Evolutionary conservation across 2,329 filamentous ascomycete species (phyloP).

Genomic region (Colletotrichum sp.): DNA sequence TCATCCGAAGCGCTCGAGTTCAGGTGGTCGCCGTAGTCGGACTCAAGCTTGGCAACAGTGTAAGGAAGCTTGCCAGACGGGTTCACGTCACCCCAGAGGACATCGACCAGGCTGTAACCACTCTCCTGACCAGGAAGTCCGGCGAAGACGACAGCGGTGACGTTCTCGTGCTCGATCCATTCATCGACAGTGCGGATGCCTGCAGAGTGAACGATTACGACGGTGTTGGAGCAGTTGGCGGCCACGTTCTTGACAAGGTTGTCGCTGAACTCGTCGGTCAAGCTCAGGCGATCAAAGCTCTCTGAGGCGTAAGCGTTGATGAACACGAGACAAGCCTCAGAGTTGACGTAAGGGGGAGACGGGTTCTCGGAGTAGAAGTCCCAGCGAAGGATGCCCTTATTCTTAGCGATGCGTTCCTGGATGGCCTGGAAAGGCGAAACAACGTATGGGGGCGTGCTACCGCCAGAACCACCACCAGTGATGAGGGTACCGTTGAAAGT

Average conservation of each 20-base stretch:
- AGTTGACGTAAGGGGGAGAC: conserved; percentile 43
- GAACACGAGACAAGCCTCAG: conserved; percentile 72
- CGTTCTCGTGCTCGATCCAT: conserved; percentile 67
- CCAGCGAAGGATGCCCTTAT: conserved; percentile 56
- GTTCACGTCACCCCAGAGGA: conserved; percentile 63
- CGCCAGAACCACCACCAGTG: conserved; percentile 34
- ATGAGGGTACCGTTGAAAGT: conserved; percentile 52
- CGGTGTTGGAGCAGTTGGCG: conserved; percentile 62
- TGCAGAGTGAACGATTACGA: conserved; percentile 71
- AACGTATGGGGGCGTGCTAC: conserved; percentile 24
- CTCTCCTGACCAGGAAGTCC: conserved; percentile 70
- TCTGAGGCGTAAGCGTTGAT: conserved; percentile 76
- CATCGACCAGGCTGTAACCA: conserved; percentile 57
- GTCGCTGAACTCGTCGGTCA: conserved; percentile 72
- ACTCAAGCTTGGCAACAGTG: conserved; percentile 61
- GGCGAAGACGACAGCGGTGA: conserved; percentile 68
- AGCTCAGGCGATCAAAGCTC: conserved; percentile 65
- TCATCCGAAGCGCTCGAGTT: conserved; percentile 32
- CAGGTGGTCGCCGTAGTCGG: conserved; percentile 58
- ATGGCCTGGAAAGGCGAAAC: conserved; percentile 58
- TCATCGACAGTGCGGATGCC: conserved; percentile 60
- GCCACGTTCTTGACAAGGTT: conserved; percentile 62
- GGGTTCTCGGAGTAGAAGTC: conserved; percentile 59
- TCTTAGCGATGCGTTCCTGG: conserved; percentile 53
- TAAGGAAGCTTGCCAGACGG: conserved; percentile 66